Evolutionary conservation across 1,284 basidiomycete species (phyloP), one percentile per base, ranked within the genome.

Genomic region (Moesziomyces aphidis): DNA sequence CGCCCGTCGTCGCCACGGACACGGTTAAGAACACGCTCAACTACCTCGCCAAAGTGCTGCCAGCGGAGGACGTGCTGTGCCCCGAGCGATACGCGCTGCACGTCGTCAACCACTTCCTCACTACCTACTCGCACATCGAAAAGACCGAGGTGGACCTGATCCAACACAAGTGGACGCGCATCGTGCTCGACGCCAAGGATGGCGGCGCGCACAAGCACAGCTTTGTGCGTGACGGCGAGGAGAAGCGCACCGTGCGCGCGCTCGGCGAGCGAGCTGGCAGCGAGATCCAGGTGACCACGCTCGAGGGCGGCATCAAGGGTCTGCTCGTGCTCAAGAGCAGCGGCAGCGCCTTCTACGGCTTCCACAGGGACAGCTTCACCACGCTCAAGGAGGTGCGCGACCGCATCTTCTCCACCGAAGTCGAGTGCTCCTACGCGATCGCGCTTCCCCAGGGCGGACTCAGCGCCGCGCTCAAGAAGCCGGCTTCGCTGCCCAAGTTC

Each of bases 11-110:
- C 17, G 76, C 82, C 39, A 83, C 82, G 15, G 78, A 78, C 53
- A 74, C 77, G 92, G 92, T 95, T 85, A 97, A 97, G 87, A 96
- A 97, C 86, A 96, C 95, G 58, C 91, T 90, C 22, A 93, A 97
- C 59, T 66, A 69, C 67, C 75, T 80, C 50, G 77, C 72, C 39
- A 73, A 76, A 61, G 70, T 64, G 28, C 58, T 73, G 24, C 55
- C 62, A 7, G 56, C 53, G 49, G 63, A 67, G 28, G 64, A 71
- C 53, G 71, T 82, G n/a, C 61, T 73, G 49, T 64, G 73, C 55
- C 91, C 94, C 0, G 93, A 95, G 80, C 88, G 89, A 55, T 97
- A 97, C 81, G 94, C 92, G 0, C 87, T 97, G 15, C 92, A 96
- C 79, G 88, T 97, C 19, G 93, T 89, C 8, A 89, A 91, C 0